Evolutionary conservation across 2,329 filamentous ascomycete species (phyloP).

Genomic region (Ophiostoma tasmaniense): DNA sequence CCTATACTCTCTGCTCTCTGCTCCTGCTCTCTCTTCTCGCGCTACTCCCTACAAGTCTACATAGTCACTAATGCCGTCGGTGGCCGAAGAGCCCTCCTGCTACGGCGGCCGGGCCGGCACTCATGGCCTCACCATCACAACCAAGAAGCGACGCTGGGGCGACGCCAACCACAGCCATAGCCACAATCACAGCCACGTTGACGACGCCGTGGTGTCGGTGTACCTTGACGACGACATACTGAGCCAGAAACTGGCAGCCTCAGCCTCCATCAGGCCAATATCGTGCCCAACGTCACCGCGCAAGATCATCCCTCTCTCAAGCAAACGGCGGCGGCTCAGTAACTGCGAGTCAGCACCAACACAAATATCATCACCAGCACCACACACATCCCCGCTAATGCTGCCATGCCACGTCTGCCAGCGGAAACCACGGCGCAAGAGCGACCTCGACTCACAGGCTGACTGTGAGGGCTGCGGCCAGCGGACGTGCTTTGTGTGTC

Average conservation of each 20-base stretch:
- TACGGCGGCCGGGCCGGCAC: neutral
- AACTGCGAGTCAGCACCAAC: neutral
- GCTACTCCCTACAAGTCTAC: neutral
- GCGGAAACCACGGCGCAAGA: slow-evolving; percentile 54
- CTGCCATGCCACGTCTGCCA: slow-evolving; percentile 60
- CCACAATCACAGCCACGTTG: neutral
- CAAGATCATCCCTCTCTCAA: slow-evolving; percentile 9
- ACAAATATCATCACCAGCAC: neutral
- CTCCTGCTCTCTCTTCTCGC: too few relatives aligned
- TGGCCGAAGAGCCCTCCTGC: neutral
- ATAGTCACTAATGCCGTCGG: neutral
- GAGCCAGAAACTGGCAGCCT: neutral
- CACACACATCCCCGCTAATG: neutral
- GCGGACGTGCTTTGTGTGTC: slow-evolving; percentile 61
- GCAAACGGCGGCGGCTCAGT: slow-evolving; percentile 13
- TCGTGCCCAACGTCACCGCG: neutral
- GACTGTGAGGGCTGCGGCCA: slow-evolving; percentile 54
- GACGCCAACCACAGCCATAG: slow-evolving; percentile 21
- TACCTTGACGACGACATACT: neutral
- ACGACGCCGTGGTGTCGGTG: neutral
- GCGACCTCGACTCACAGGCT: slow-evolving; percentile 57
- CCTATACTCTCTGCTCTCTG: too few relatives aligned
- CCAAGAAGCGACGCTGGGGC: slow-evolving; percentile 34
- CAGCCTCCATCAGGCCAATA: neutral
- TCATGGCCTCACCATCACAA: neutral